These are phyloP conservation scores for Quercus cerris DNA, from an alignment of 306 rosid species.

Conservation along the genomic window DNA sequence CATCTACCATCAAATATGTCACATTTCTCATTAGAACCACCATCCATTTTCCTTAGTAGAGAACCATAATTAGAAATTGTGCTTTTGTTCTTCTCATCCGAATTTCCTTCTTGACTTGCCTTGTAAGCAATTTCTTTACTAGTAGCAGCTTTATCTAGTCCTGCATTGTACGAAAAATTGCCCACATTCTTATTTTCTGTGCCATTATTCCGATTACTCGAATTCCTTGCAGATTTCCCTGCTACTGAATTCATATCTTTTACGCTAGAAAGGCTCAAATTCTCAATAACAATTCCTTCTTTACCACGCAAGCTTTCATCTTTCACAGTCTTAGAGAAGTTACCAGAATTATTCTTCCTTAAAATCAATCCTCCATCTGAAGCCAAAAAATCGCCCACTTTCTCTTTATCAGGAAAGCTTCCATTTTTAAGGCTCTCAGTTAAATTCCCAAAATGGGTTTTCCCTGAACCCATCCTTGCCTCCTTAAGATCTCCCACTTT, in stretches of 20 bases:
- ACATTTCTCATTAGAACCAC: conserved; percentile 43
- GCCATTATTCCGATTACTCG: conserved; percentile 13
- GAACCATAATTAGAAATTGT: conserved; percentile 7
- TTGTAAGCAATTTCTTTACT: background rate
- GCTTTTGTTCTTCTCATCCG: conserved; percentile 17
- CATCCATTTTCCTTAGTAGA: conserved; percentile 7
- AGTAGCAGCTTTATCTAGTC: background rate
- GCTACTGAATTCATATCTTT: conserved; percentile 10
- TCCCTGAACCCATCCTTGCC: conserved; percentile 13
- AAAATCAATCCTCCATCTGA: background rate
- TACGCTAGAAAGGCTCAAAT: conserved; percentile 10
- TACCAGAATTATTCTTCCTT: background rate
- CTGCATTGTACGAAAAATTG: conserved; percentile 10
- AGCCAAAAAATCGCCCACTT: background rate
- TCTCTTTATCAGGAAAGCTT: conserved; percentile 24
- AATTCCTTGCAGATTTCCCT: conserved; percentile 5
- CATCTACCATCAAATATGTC: conserved; percentile 73
- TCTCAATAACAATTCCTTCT: conserved; percentile 18
- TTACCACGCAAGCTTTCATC: conserved; percentile 28
- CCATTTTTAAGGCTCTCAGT: conserved; percentile 20
- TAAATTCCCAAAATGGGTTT: conserved; percentile 23
- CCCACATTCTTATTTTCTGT: conserved; percentile 11
- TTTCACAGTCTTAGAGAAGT: conserved; percentile 14
- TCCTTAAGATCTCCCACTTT: background rate
- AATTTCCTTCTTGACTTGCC: conserved; percentile 7